Evolutionary conservation across 495 filamentous ascomycete genomes (phyloP).

Genomic region (Xylaria nigripes): DNA sequence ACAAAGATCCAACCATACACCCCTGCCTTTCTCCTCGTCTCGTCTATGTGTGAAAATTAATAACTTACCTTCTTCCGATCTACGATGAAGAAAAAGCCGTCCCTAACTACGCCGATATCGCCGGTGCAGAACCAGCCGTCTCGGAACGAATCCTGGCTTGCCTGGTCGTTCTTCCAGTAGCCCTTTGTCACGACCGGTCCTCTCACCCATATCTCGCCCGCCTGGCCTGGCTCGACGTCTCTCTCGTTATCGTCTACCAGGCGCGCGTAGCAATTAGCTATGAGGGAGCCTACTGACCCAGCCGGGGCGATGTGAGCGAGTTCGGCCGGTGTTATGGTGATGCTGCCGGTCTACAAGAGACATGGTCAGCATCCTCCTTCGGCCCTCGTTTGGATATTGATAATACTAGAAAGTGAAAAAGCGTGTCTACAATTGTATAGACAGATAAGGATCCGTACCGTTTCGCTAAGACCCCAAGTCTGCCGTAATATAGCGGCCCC

Average conservation of each 20-base stretch:
- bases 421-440: neutral
- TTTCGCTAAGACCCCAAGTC: constrained; percentile 71
- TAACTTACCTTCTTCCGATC: constrained; percentile 63
- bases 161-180: constrained; percentile 57
- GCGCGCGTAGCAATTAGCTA: constrained; percentile 48
- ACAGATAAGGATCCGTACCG: constrained; percentile 3
- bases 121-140: constrained; percentile 66
- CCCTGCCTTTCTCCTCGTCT: neutral
- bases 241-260: constrained; percentile 37
- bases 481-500: constrained; percentile 44
- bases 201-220: constrained; percentile 29
- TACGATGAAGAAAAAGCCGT: constrained; percentile 47
- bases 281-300: constrained; percentile 49
- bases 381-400: neutral
- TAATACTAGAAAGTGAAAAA: neutral
- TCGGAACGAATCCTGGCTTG: constrained; percentile 50
- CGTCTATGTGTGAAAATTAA: constrained; percentile 52
- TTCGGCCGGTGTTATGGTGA: constrained; percentile 17
- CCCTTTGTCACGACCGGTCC: constrained; percentile 58
- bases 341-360: constrained; percentile 16
- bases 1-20: neutral
- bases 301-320: neutral
- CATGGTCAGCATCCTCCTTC: neutral
- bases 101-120: constrained; percentile 51
- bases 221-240: constrained; percentile 32